Conservation (phyloP, 2,329 filamentous ascomycete genomes). For the Ustulina deusta region DNA sequence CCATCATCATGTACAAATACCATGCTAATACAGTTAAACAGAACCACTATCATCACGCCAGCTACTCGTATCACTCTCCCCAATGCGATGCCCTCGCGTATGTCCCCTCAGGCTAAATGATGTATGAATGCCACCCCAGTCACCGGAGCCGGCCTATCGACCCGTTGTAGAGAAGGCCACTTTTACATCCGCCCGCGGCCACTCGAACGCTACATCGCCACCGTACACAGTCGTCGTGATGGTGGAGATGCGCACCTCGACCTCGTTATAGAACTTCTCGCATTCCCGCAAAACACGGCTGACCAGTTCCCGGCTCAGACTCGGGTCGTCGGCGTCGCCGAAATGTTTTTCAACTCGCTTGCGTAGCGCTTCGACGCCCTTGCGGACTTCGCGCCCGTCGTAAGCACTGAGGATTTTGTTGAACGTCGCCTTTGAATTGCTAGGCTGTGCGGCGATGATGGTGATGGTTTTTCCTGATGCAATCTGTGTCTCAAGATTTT, state of each 20-base stretch:
- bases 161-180: constrained; percentile 61
- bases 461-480: constrained; percentile 69
- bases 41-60: constrained; percentile 37
- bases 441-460: constrained; percentile 81
- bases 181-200: constrained; percentile 73
- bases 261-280: constrained; percentile 71
- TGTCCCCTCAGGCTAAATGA: constrained; percentile 35
- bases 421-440: constrained; percentile 83
- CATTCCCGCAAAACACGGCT: constrained; percentile 69
- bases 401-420: constrained; percentile 86
- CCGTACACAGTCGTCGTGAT: constrained; percentile 73
- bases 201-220: constrained; percentile 73
- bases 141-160: constrained; percentile 50
- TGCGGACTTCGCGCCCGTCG: constrained; percentile 86
- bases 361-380: constrained; percentile 88
- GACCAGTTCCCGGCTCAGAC: constrained; percentile 70
- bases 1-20: constrained; percentile 45
- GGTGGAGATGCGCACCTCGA: constrained; percentile 70
- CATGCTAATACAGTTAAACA: constrained; percentile 33
- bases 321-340: constrained; percentile 84
- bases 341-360: constrained; percentile 98
- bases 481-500: constrained; percentile 83
- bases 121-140: constrained; percentile 39
- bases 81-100: constrained; percentile 27
- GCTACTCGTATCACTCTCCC: constrained; percentile 32